Base-by-base conservation (phyloP, 2,329 filamentous ascomycete genomes). In the Aaosphaeria arxii region DNA sequence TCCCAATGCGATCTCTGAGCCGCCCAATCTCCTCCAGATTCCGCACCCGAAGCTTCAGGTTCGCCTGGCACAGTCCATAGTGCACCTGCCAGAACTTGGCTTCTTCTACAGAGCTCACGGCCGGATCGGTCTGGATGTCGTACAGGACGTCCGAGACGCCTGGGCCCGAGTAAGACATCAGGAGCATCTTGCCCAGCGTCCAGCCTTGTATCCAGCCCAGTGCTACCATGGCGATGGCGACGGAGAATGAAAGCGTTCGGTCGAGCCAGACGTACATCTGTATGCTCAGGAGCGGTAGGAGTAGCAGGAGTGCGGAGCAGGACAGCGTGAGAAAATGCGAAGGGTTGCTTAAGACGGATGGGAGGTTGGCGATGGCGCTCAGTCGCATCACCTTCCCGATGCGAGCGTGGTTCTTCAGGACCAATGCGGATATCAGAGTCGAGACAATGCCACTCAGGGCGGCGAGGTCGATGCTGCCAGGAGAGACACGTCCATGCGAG, bases 21-120 rank as follows among this genome's bases (percentile, higher is more conserved):
- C 86, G 87, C 49, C 79, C 78, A 50, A 95, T 74, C 5, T 85
- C 81, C 11, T 86, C 82, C 52, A 73, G 62, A 4, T 85, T 86
- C 53, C 73, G 67, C 29, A 96, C 82, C 50, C 85, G 81, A 17
- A 99, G 72, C 69, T 90, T 95, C 56, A 99, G 70, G 66, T 95
- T 96, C 6, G 94, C 94, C 87, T 97, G 95, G 64, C 91, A 95
- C 38, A 97, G 77, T 1, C 92, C 91, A 67, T 97, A 96, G 71
- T 99, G 94, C 11, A 96, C 94, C 74, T 99, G 94, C 94, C 94
- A 99, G 71, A 99, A 96, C 65, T 91, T 86, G 1, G 91, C 92
- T 63, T 96, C 91, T 49, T 96, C 89, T 42, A 99, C 84, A 1
- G 81, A 80, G 40, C 81, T 81, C 29, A 97, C 84, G 47, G 81